Evolutionary conservation across 352 stramenopile genomes (phyloP).

Genomic region (Globisporangium ultimum): DNA sequence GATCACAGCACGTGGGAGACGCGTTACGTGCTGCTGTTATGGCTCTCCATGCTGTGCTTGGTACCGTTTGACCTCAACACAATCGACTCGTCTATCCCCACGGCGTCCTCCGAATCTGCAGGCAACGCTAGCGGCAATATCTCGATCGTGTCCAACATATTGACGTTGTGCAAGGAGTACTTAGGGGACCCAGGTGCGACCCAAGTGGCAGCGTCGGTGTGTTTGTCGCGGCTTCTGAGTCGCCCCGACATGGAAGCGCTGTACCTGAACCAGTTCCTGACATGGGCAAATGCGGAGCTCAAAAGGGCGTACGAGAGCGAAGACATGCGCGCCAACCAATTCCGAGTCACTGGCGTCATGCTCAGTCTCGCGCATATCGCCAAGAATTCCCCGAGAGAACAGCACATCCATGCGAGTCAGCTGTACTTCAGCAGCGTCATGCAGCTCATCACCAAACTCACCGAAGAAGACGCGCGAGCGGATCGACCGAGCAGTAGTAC

Average conservation of each 20-base stretch:
- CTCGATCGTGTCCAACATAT: conserved; percentile 76
- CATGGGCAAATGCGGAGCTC: conserved; percentile 82
- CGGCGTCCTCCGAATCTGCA: background rate
- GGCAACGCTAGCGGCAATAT: conserved; percentile 23
- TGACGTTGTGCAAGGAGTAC: conserved; percentile 86
- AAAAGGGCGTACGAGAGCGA: conserved; percentile 23
- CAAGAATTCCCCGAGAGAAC: conserved; percentile 70
- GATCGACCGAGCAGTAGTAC: conserved; percentile 61
- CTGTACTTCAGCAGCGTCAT: conserved; percentile 79
- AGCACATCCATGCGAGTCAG: conserved; percentile 62
- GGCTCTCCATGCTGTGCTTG: conserved; percentile 97
- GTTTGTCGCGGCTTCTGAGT: conserved; percentile 92
- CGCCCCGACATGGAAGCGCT: conserved; percentile 94
- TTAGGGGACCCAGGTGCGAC: conserved; percentile 79
- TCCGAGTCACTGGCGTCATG: conserved; percentile 84
- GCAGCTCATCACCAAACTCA: conserved; percentile 57
- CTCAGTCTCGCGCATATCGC: conserved; percentile 72
- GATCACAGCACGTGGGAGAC: conserved; percentile 75
- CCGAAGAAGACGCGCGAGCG: conserved; percentile 40
- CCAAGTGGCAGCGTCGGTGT: conserved; percentile 93
- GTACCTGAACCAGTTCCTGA: conserved; percentile 90
- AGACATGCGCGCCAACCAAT: conserved; percentile 50
- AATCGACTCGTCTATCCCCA: conserved; percentile 88
- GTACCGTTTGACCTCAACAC: conserved; percentile 97
- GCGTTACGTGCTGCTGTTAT: conserved; percentile 92